Evolutionary conservation across 352 stramenopile genomes (phyloP).

Genomic region (Elongisporangium prolatum): DNA sequence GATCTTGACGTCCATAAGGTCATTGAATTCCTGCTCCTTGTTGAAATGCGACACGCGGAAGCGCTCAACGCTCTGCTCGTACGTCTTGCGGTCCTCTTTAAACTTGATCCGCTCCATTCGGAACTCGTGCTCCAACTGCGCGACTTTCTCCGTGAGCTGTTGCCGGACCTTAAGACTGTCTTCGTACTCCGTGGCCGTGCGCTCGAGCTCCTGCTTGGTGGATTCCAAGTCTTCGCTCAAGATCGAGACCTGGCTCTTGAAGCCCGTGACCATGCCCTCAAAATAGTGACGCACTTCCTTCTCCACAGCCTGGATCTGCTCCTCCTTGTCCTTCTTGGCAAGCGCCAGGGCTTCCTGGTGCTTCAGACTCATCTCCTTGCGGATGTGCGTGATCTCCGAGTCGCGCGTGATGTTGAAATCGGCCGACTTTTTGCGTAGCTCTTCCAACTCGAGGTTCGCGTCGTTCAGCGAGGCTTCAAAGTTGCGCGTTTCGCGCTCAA

Average conservation of each 20-base stretch:
- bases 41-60: slow-evolving; percentile 63
- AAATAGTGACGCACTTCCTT: slow-evolving; percentile 74
- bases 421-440: slow-evolving; percentile 66
- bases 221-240: slow-evolving; percentile 51
- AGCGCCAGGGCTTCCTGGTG: slow-evolving; percentile 64
- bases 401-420: slow-evolving; percentile 73
- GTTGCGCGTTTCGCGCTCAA: slow-evolving; percentile 64
- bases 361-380: slow-evolving; percentile 76
- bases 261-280: slow-evolving; percentile 41
- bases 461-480: slow-evolving; percentile 44
- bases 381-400: slow-evolving; percentile 56
- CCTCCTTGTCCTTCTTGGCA: slow-evolving; percentile 78
- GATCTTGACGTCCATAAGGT: slow-evolving; percentile 88
- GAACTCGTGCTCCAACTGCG: slow-evolving; percentile 72
- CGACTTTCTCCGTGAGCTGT: slow-evolving; percentile 75
- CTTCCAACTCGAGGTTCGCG: slow-evolving; percentile 55
- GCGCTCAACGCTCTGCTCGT: slow-evolving; percentile 64
- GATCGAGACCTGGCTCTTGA: slow-evolving; percentile 64
- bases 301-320: slow-evolving; percentile 62
- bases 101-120: slow-evolving; percentile 68
- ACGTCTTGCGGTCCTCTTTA: slow-evolving; percentile 73
- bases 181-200: slow-evolving; percentile 77
- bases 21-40: slow-evolving; percentile 81
- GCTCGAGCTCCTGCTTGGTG: slow-evolving; percentile 71
- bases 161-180: slow-evolving; percentile 72